Conservation (phyloP, 1,139 yeast genomes). For the Pichia sp. region DNA sequence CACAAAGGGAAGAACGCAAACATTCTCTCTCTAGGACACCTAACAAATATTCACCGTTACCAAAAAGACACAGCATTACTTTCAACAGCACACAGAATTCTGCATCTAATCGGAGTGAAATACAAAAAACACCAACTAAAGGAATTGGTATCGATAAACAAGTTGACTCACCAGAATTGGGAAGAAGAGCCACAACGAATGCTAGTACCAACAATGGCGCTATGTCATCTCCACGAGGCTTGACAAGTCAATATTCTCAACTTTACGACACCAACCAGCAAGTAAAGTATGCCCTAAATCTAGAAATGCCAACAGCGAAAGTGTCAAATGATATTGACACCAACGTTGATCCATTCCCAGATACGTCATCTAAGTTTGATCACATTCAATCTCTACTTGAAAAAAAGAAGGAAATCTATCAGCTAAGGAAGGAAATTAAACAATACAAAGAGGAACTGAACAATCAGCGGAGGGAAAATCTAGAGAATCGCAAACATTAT, state of each 20-base stretch:
- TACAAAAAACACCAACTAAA: not conserved
- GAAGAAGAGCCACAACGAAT: no score
- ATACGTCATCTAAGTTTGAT: conserved; percentile 1
- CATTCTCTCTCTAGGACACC: no score
- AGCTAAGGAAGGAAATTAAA: conserved; percentile 12
- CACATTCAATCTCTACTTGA: conserved; percentile 9
- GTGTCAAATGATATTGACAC: not conserved
- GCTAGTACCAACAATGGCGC: no score
- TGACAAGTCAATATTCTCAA: no score
- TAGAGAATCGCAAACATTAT: conserved; percentile 4
- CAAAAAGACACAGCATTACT: conserved; percentile 2
- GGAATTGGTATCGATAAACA: not conserved
- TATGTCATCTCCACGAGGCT: no score
- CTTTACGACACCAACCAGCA: no score
- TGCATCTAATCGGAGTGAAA: not conserved
- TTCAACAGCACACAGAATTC: not conserved
- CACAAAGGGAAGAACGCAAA: no score
- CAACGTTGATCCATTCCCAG: no score
- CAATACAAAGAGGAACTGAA: conserved; percentile 12
- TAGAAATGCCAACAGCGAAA: not conserved
- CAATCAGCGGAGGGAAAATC: conserved; percentile 4
- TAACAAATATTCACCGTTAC: conserved; percentile 4
- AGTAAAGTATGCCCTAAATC: not conserved
- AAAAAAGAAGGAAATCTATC: conserved; percentile 11
- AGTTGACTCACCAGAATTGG: conserved; percentile 8